These are phyloP conservation scores for Aspergillus carbonarius DNA, from an alignment of 2,329 filamentous ascomycete species.

Conservation along the genomic window DNA sequence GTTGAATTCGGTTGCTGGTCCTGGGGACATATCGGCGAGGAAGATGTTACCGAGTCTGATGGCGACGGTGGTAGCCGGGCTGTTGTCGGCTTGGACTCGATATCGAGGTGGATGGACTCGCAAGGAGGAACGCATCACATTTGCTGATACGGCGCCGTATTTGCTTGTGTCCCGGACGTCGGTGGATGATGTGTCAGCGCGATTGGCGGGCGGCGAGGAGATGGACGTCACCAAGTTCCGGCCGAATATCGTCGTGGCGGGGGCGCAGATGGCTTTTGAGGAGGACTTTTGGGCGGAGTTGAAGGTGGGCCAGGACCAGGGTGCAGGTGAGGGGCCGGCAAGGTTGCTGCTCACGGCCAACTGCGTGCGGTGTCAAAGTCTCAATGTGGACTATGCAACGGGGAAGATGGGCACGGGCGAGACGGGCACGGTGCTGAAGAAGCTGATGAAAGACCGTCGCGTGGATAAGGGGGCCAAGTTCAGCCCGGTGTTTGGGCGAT, in stretches of 20 bases:
- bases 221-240: conserved; percentile 70
- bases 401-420: conserved; percentile 60
- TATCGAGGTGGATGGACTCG: neutral
- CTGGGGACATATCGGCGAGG: neutral
- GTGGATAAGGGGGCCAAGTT: conserved; percentile 69
- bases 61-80: conserved; percentile 7
- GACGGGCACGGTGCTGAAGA: conserved; percentile 64
- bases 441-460: conserved; percentile 67
- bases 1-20: conserved; percentile 6
- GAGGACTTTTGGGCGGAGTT: conserved; percentile 70
- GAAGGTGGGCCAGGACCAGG: too few species aligned
- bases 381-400: conserved; percentile 70
- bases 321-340: conserved; percentile 37
- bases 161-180: conserved; percentile 70
- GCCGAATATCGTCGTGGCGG: conserved; percentile 69
- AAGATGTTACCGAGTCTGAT: neutral
- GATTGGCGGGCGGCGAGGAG: conserved; percentile 50
- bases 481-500: conserved; percentile 70
- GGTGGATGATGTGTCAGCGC: conserved; percentile 62
- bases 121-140: conserved; percentile 27
- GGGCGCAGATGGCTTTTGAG: conserved; percentile 57
- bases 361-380: conserved; percentile 65
- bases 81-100: conserved; percentile 4
- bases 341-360: conserved; percentile 65
- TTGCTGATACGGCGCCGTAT: conserved; percentile 54